These are phyloP conservation scores for Trichoderma pleuroti DNA, from an alignment of 2,329 filamentous ascomycete species.

Conservation along the genomic window DNA sequence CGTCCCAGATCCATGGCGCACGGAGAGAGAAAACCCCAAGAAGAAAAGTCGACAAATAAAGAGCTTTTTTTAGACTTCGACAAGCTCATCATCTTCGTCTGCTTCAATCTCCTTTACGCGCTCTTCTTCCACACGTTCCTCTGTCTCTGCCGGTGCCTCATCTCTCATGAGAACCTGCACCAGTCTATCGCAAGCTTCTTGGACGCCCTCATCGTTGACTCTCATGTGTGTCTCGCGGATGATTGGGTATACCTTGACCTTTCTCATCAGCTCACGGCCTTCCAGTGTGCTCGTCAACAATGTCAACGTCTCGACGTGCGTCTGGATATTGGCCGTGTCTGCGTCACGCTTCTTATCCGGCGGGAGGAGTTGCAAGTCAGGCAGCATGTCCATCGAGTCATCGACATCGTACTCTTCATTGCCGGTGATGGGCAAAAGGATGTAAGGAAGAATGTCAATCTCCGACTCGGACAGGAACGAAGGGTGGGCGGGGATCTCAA, in stretches of 20 bases:
- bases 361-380: conserved; percentile 83
- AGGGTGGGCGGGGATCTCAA: conserved; percentile 71
- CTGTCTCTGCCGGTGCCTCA: conserved; percentile 53
- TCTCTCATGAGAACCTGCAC: conserved; percentile 87
- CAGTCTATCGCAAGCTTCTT: conserved; percentile 80
- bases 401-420: conserved; percentile 85
- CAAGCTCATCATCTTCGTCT: conserved; percentile 52
- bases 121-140: conserved; percentile 41
- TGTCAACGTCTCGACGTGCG: conserved; percentile 84
- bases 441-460: conserved; percentile 80
- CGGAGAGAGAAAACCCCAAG: neutral
- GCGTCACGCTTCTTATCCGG: conserved; percentile 84
- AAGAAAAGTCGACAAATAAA: neutral
- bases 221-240: conserved; percentile 80
- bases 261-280: conserved; percentile 70
- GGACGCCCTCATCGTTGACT: conserved; percentile 73
- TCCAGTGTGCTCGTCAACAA: conserved; percentile 75
- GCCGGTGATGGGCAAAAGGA: conserved; percentile 83
- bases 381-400: conserved; percentile 80
- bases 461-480: conserved; percentile 67
- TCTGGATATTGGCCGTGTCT: conserved; percentile 73
- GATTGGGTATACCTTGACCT: conserved; percentile 82
- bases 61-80: conserved; percentile 47
- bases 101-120: conserved; percentile 45
- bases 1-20: neutral